Evolutionary conservation across 257 asterid genomes (phyloP), one percentile per base, ranked within the genome.

Genomic region (Solanum sejunctum): DNA sequence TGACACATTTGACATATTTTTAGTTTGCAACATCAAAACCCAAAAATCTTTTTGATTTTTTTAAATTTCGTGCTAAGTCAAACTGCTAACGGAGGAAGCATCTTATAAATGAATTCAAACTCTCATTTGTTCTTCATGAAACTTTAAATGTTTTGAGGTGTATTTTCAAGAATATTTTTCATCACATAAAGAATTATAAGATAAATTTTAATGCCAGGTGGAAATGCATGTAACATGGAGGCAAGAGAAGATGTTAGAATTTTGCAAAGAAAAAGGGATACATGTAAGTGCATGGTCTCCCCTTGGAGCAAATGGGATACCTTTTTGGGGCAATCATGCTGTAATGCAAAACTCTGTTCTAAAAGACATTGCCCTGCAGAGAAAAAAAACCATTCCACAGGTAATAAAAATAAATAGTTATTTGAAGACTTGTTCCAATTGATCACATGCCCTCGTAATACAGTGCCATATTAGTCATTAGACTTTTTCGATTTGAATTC

Each of bases 181-280:
- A 58, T 58, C 3, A 32, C 36, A 32, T 32, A 32, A 32, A 32
- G 36, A 32, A 32, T 32, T 32, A 32, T 32, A 32, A 32, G 36
- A 28, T 28, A 1, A 28, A 28, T 36, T 26, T 32, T 5, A n/a
- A 81, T 39, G 79, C 69, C 84, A 92, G 94, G 93, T 93, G n/a
- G 95, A 93, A 80, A 89, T 91, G 92, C 89, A 89, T 81, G 91
- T 88, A 17, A 88, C 86, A n/a, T 93, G 97, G 97, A 92, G 88
- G 36, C 97, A 93, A 61, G 45, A 84, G 8, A 89, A 89, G 80
- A 5, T 93, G 91, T 2, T 91, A 60, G 67, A 88, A 28, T 89
- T 89, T 36, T 88, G 92, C 81, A 82, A 87, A 70, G 87, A 86
- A 49, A 89, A 90, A 69, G 79, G 84, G 15, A 88, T 93, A 70